Base-by-base conservation (phyloP, 352 stramenopile genomes). In the Phytophthora melonis region DNA sequence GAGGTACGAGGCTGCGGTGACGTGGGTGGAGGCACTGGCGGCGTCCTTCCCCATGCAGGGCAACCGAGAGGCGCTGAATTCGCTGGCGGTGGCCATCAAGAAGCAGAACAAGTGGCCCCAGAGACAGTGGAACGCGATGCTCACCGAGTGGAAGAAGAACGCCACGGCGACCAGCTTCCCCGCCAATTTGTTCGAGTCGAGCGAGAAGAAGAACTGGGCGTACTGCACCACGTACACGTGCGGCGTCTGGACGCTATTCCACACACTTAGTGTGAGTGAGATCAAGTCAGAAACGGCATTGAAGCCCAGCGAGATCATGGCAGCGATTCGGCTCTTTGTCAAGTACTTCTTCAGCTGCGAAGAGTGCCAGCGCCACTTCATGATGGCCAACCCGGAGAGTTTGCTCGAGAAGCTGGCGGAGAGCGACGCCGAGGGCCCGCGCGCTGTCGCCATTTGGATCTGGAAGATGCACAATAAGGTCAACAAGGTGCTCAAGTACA, bases 391-490 rank as follows among this genome's bases (percentile, higher is more conserved):
- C 64, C 86, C 87, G 9, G 75, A 79, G 34, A 81, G 66, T 19
- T 70, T 82, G n/a, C 88, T 95, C 30, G 74, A 78, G 3, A 72
- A 78, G 19, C 43, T 92, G 14, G 78, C 78, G 0, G 58, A 80
- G 10, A 75, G 69, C 41, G 82, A 93, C 45, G 59, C 57, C 9
- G 68, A 84, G 1, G 83, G 81, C 1, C 77, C 82, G 49, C 59
- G 75, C 3, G 79, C 81, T 8, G 72, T 93, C 11, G 70, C 89
- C 10, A 61, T 94, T 47, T 95, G 89, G 89, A 80, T 95, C 69
- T 94, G 88, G 83, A 75, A 77, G 41, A 94, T 94, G 89, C 89
- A 95, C 80, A 94, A 93, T 75, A 87, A 87, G 57, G 89, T 95
- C n/a, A 95, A 94, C 75, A 88, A 88, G 52, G 79, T 90, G 34